Base-by-base conservation (phyloP, 805 yeast genomes). In the Candida sithepensis region DNA sequence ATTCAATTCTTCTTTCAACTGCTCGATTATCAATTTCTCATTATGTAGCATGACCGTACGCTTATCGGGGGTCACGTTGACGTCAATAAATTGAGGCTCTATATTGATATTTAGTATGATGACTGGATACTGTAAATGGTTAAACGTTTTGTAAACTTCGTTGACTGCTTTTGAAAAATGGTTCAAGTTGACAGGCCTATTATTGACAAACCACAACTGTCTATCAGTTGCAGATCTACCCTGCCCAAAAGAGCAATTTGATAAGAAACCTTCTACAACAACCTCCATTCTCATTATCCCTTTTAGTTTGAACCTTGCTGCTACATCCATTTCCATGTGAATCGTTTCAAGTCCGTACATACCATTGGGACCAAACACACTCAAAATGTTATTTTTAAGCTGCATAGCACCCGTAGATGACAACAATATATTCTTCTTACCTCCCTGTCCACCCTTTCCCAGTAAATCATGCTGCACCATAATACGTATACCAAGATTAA, bases 31-130 rank as follows among this genome's bases (percentile, higher is more conserved):
- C n/a, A 68, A 62, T 3, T 65, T 61, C 63, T 91, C 97, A 51
- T 81, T 72, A 49, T 84, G 89, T 2, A 90, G 60, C 57, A 87
- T 60, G 2, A 91, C 73, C 2, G 81, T 78, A 44, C 92, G 72
- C 61, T 94, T 94, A 63, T 94, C 97, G 0, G 99, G 98, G 0
- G 96, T 84, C 1, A 94, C 86, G 64, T 94, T 94, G 18, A 94
- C 74, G 66, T 94, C 99, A n/a, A 84, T 50, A 34, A 71, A 68
- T 22, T 60, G 56, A 0, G 85, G 72, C 37, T 77, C 73, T 5
- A 88, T 60, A 13, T 59, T 57, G 19, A 94, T 54, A 63, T 94
- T 74, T 2, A 88, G 56, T 2, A 89, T 71, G 42, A 86, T 71
- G 10, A 81, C 78, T 0, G 98, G 98, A 44, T 62, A 75, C 58